Base-by-base conservation (phyloP, 805 yeast genomes). In the Sugiyamaella qingdaonensis region DNA sequence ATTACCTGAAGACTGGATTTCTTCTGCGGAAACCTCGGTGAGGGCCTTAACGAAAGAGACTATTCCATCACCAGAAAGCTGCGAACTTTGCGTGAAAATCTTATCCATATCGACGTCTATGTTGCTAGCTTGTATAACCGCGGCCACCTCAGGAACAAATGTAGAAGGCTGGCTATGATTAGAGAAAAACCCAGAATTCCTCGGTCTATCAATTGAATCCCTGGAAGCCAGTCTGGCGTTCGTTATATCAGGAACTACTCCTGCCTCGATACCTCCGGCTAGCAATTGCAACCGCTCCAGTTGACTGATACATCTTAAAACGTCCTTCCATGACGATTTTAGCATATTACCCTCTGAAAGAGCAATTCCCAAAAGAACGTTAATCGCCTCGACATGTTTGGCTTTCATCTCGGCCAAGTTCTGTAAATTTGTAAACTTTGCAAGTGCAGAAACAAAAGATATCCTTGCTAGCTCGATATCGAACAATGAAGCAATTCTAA, bases 251-350 rank as follows among this genome's bases (percentile, higher is more conserved):
- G 98, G 97, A 55, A 92, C 81, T 1, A 84, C 77, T 32, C 82
- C 85, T 24, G 92, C 88, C 55, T 88, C 88, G 50, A 88, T 80
- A 51, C 97, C 98, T 60, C 87, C 84, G 0, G 96, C 87, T 49
- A 91, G 82, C 49, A 94, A 73, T 68, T 90, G 96, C 53, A 90
- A 73, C 65, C 98, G 78, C 68, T 95, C 99, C 46, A 94, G 80
- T 69, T 92, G 97, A 1, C 97, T 89, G 49, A 91, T 82, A 1
- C 90, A 82, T 1, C 85, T 78, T 59, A 94, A 75, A 24, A 94
- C 77, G 60, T 86, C 92, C 56, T 78, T 81, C 99, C 99, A 94
- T 0, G 96, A 84, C 3, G 76, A 75, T 48, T 78, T 78, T 59
- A 94, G 73, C 54, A 73, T 73, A 55, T 88, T 79, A n/a, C 96